These are phyloP conservation scores for Aquanectria penicillioides DNA, from an alignment of 2,329 filamentous ascomycete genomes.

Conservation along the genomic window DNA sequence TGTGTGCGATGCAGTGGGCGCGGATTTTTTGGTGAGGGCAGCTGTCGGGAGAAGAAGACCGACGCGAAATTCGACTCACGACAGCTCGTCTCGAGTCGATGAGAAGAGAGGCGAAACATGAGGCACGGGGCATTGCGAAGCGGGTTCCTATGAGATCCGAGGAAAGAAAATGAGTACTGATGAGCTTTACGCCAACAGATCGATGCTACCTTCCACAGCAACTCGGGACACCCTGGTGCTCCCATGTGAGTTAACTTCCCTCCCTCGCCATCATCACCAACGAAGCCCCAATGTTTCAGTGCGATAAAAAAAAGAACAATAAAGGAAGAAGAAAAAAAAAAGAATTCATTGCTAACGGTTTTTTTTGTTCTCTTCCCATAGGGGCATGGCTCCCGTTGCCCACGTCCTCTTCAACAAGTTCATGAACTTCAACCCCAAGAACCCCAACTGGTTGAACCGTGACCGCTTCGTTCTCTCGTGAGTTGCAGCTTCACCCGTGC, in stretches of 20 bases:
- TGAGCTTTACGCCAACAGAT: slow-evolving; percentile 65
- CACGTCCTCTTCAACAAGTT: slow-evolving; percentile 99
- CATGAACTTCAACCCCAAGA: slow-evolving; percentile 99
- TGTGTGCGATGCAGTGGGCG: slow-evolving; percentile 19
- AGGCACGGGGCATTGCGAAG: no score
- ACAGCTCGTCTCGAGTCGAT: neutral
- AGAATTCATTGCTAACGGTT: slow-evolving; percentile 45
- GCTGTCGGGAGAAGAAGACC: neutral
- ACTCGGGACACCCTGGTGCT: slow-evolving; percentile 98
- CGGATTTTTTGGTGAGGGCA: slow-evolving; percentile 23
- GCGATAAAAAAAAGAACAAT: slow-evolving; percentile 13
- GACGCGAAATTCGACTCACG: neutral
- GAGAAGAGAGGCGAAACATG: neutral
- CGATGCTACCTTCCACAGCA: slow-evolving; percentile 96
- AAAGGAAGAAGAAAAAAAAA: slow-evolving; percentile 3
- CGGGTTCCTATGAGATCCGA: no score
- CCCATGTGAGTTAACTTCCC: slow-evolving; percentile 75
- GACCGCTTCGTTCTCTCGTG: slow-evolving; percentile 99
- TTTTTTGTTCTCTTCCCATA: no score
- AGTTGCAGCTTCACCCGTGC: slow-evolving; percentile 54
- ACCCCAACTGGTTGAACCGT: slow-evolving; percentile 95
- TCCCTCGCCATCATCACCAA: slow-evolving; percentile 21
- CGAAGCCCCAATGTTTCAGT: slow-evolving; percentile 5
- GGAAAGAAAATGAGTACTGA: slow-evolving; percentile 39
- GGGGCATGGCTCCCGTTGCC: slow-evolving; percentile 90